Percentiles rank a stretch among this genome's conserved stretches.
phyloP scores from a whole-genome alignment of 2,329 filamentous ascomycete genomes.

The Beauveria brongniartii region DNA sequence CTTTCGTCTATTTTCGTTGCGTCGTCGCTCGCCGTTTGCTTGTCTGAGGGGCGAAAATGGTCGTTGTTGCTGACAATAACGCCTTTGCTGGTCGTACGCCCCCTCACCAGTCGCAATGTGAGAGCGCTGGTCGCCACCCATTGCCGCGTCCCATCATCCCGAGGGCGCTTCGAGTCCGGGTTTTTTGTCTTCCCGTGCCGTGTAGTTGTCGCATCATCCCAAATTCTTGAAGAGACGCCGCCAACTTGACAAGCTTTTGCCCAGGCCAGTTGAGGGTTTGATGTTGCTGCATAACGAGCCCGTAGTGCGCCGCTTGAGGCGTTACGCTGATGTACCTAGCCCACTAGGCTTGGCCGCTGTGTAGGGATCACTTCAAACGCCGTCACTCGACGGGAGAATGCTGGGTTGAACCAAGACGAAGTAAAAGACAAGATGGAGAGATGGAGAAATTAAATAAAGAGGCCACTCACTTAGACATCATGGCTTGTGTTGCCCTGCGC shows the following conservation, averaged over 20 bases:
- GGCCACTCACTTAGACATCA: conserved; percentile 54
- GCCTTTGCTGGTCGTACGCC: not conserved
- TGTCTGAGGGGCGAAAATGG: not conserved
- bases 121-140: not conserved
- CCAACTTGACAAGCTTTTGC: not conserved
- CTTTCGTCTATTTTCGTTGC: not conserved
- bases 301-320: not conserved
- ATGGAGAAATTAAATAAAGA: not conserved
- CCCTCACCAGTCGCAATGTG: not conserved
- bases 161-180: too few relatives aligned
- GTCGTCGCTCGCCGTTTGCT: not conserved
- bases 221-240: not conserved
- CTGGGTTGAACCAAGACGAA: not conserved
- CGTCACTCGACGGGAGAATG: not conserved
- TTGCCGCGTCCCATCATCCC: not conserved
- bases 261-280: not conserved
- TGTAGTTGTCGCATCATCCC: not conserved
- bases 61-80: conserved; percentile 3
- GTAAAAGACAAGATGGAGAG: not conserved
- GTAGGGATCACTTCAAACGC: not conserved
- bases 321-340: not conserved
- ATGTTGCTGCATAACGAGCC: not conserved
- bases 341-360: not conserved
- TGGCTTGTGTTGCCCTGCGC: conserved; percentile 52
- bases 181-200: too few relatives aligned